Evolutionary conservation across 345 rosid genomes (phyloP).

Genomic region (Crucihimalaya himalaica): DNA sequence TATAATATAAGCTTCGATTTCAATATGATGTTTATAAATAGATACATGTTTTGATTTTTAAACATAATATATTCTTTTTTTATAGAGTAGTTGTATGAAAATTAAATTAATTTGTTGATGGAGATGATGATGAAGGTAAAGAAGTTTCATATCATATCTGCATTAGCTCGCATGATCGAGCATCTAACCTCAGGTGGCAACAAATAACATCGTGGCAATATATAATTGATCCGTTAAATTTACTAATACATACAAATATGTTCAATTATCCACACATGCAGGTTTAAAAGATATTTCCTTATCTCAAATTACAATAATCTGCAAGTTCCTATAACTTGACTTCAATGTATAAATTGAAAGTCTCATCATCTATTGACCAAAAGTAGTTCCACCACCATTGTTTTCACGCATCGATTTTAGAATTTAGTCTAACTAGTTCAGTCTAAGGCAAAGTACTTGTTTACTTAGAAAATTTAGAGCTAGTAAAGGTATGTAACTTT

Average conservation of each 20-base stretch:
- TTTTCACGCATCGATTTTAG: neutral
- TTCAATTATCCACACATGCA: slow-evolving; percentile 21
- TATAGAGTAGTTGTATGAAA: neutral
- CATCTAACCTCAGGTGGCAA: slow-evolving; percentile 36
- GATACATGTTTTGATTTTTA: neutral
- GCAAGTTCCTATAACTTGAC: neutral
- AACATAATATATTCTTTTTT: neutral
- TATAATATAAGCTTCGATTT: neutral
- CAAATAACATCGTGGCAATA: slow-evolving; percentile 9
- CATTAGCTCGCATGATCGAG: slow-evolving; percentile 28
- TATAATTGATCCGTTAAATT: neutral
- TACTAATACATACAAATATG: neutral
- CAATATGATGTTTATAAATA: neutral
- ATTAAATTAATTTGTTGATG: neutral
- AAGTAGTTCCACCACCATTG: neutral
- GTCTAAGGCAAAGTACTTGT: neutral
- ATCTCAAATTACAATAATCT: neutral
- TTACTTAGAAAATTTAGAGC: neutral
- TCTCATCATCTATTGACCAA: neutral
- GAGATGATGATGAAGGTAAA: slow-evolving; percentile 4
- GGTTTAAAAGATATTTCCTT: neutral
- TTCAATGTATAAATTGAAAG: neutral
- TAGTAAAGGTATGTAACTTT: neutral
- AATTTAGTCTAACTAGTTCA: neutral
- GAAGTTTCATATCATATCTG: slow-evolving; percentile 20